Conservation (phyloP, 1,284 basidiomycete genomes). For the Tylopilus orsonianus region DNA sequence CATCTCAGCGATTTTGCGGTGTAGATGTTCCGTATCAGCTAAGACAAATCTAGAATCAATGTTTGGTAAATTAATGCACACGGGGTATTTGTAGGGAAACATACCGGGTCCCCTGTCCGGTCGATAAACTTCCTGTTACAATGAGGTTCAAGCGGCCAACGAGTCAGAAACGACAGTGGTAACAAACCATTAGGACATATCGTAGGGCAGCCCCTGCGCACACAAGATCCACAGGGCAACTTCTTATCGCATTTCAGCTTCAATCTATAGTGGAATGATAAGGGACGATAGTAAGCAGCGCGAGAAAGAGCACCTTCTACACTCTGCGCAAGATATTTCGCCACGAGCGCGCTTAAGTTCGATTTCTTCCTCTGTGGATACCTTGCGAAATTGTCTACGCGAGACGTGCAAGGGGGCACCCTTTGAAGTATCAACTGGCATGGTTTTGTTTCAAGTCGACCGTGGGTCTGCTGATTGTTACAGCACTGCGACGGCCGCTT, state of each 20-base stretch:
- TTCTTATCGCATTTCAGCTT: slow-evolving; percentile 73
- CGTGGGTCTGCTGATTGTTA: background rate
- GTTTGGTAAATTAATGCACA: no score
- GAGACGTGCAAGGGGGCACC: slow-evolving; percentile 19
- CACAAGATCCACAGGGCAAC: slow-evolving; percentile 51
- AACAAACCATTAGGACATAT: slow-evolving; percentile 51
- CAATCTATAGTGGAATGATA: slow-evolving; percentile 39
- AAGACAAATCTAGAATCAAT: slow-evolving; percentile 54
- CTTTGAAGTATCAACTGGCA: slow-evolving; percentile 35
- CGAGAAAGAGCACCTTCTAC: slow-evolving; percentile 38
- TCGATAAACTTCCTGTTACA: slow-evolving; percentile 45
- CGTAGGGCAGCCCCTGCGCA: slow-evolving; percentile 43
- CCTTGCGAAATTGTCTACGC: slow-evolving; percentile 43
- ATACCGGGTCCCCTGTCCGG: slow-evolving; percentile 58
- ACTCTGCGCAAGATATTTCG: slow-evolving; percentile 60
- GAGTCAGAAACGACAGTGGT: background rate
- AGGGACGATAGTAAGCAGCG: slow-evolving; percentile 1
- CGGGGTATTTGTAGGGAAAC: slow-evolving; percentile 16
- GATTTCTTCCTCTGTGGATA: slow-evolving; percentile 48
- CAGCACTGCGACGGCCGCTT: background rate
- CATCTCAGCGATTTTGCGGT: slow-evolving; percentile 70
- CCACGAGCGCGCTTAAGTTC: slow-evolving; percentile 53
- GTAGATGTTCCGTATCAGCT: slow-evolving; percentile 68
- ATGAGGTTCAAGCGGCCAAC: slow-evolving; percentile 1
- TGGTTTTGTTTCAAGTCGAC: slow-evolving; percentile 6